Evolutionary conservation across 495 filamentous ascomycete species (phyloP).

Genomic region (Terfezia claveryi): DNA sequence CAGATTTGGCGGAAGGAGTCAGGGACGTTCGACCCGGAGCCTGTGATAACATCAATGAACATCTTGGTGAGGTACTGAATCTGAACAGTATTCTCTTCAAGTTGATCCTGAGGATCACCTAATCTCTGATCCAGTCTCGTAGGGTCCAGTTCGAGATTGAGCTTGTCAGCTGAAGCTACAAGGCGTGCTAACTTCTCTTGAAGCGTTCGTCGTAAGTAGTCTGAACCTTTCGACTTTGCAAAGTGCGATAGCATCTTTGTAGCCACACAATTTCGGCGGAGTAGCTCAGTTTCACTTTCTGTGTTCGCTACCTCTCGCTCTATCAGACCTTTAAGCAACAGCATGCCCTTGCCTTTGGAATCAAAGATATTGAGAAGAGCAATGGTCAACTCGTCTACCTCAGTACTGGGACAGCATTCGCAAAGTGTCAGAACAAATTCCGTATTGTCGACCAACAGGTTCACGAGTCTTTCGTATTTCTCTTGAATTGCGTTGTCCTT

Average conservation of each 20-base stretch:
- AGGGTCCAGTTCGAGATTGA: slow-evolving; percentile 44
- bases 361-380: slow-evolving; percentile 45
- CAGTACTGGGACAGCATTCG: slow-evolving; percentile 38
- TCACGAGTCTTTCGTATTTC: slow-evolving; percentile 39
- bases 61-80: slow-evolving; percentile 38
- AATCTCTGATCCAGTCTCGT: slow-evolving; percentile 15
- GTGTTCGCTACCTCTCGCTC: slow-evolving; percentile 41
- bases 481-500: slow-evolving; percentile 41
- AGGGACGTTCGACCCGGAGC: slow-evolving; percentile 35
- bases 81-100: slow-evolving; percentile 37
- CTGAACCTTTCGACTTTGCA: slow-evolving; percentile 42
- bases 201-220: slow-evolving; percentile 39
- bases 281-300: slow-evolving; percentile 40
- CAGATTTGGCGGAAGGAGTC: slow-evolving; percentile 41
- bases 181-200: slow-evolving; percentile 39
- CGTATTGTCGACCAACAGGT: slow-evolving; percentile 36
- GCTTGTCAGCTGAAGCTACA: slow-evolving; percentile 35
- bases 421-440: slow-evolving; percentile 37
- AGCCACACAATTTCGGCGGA: slow-evolving; percentile 40
- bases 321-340: slow-evolving; percentile 39
- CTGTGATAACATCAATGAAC: slow-evolving; percentile 44
- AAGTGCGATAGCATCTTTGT: slow-evolving; percentile 49
- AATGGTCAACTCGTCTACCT: slow-evolving; percentile 43
- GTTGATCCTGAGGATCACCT: slow-evolving; percentile 32
- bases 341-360: slow-evolving; percentile 34